phyloP scores from a whole-genome alignment of 2,329 filamentous ascomycete species.

The Byssoonygena ceratinophila region DNA sequence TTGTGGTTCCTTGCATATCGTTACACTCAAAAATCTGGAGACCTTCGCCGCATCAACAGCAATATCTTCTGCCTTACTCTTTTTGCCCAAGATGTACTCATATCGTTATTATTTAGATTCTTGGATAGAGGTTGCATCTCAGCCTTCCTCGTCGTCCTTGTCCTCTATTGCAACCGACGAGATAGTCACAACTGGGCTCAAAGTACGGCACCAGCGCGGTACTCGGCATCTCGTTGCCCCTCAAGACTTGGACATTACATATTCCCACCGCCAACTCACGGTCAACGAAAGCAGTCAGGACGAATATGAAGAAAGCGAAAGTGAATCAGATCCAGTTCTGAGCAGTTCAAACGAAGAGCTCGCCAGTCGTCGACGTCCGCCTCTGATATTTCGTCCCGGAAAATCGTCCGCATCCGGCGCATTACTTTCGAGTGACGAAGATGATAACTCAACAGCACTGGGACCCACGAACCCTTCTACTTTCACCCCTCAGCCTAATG shows the following conservation, averaged over 20 bases:
- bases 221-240: constrained; percentile 28
- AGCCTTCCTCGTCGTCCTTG: constrained; percentile 84
- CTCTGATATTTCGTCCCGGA: constrained; percentile 20
- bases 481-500: constrained; percentile 84
- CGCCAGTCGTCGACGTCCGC: constrained; percentile 21
- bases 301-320: constrained; percentile 89
- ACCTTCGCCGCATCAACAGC: background rate
- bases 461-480: constrained; percentile 47
- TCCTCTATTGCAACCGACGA: constrained; percentile 71
- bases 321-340: constrained; percentile 65
- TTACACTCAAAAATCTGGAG: background rate
- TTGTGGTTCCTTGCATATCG: background rate
- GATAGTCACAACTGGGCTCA: constrained; percentile 79
- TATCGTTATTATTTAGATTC: constrained; percentile 58
- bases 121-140: constrained; percentile 89
- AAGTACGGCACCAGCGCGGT: constrained; percentile 54
- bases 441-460: constrained; percentile 74
- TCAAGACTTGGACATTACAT: constrained; percentile 33
- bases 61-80: background rate
- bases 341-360: constrained; percentile 54
- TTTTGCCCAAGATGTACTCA: constrained; percentile 32
- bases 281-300: constrained; percentile 66
- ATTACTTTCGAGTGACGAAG: constrained; percentile 41
- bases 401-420: constrained; percentile 24
- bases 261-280: constrained; percentile 37